phyloP scores from a whole-genome alignment of 768 basidiomycete genomes.

The Scleroderma citrinum region DNA sequence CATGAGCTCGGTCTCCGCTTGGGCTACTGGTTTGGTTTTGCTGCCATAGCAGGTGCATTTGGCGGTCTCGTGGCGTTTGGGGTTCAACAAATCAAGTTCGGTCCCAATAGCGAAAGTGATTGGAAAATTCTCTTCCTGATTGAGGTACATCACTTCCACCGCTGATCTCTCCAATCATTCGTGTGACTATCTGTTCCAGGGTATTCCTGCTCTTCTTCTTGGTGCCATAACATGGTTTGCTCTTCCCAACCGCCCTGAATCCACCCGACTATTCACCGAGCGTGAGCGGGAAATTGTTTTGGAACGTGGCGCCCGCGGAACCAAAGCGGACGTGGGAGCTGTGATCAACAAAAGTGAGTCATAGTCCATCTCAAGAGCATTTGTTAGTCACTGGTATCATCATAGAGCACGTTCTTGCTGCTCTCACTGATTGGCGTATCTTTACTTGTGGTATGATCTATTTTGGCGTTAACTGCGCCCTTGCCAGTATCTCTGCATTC shows the following conservation, averaged over 20 bases:
- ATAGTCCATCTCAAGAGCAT: not conserved
- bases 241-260: constrained; percentile 69
- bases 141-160: constrained; percentile 40
- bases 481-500: constrained; percentile 79
- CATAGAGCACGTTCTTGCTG: constrained; percentile 55
- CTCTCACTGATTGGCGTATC: constrained; percentile 70
- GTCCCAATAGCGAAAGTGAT: constrained; percentile 26
- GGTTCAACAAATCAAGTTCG: constrained; percentile 57
- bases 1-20: constrained; percentile 68
- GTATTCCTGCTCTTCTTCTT: constrained; percentile 59
- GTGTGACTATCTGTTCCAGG: constrained; percentile 33
- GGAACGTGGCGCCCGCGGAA: constrained; percentile 59
- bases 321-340: constrained; percentile 60
- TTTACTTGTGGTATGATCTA: constrained; percentile 65
- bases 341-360: constrained; percentile 54
- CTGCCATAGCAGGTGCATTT: constrained; percentile 79
- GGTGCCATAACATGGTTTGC: constrained; percentile 50
- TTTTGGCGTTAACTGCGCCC: constrained; percentile 69
- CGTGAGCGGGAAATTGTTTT: constrained; percentile 56
- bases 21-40: constrained; percentile 82
- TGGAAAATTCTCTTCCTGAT: constrained; percentile 56
- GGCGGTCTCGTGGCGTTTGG: constrained; percentile 83
- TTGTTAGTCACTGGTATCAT: not conserved
- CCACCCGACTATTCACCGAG: constrained; percentile 49
- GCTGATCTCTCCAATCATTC: not conserved